Evolutionary conservation across 345 rosid species (phyloP).

Genomic region (Lagerstroemia speciosa): DNA sequence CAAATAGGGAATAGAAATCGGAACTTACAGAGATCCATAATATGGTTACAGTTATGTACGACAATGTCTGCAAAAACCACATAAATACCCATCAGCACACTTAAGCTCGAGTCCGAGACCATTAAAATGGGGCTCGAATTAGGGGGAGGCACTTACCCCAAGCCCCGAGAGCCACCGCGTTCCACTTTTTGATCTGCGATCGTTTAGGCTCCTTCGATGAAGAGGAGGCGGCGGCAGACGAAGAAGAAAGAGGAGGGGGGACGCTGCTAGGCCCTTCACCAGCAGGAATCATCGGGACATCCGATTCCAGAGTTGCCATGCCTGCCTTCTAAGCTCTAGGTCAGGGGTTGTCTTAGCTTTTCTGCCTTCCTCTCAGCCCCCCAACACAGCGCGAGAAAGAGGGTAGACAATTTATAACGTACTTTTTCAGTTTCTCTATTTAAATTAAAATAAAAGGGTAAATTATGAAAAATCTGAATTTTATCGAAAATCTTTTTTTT

Average conservation of each 20-base stretch:
- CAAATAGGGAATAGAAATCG: not conserved
- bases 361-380: too few species aligned
- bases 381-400: conserved; percentile 1
- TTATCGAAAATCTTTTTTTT: too few species aligned
- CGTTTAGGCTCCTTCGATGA: conserved; percentile 48
- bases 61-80: conserved; percentile 60
- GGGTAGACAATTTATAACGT: too few species aligned
- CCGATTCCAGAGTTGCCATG: conserved; percentile 77
- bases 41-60: conserved; percentile 87
- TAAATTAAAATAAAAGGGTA: too few species aligned
- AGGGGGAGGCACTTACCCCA: conserved; percentile 49
- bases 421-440: too few species aligned
- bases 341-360: too few species aligned
- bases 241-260: conserved; percentile 33
- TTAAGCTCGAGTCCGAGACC: not conserved
- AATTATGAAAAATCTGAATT: too few species aligned
- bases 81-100: conserved; percentile 5
- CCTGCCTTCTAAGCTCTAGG: not conserved
- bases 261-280: conserved; percentile 52
- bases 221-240: conserved; percentile 18
- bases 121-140: not conserved
- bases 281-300: conserved; percentile 68
- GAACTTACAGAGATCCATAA: conserved; percentile 81
- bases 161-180: conserved; percentile 90
- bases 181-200: conserved; percentile 93